Base-by-base conservation (phyloP, 305 asterid species). In the Petunia hybrid region DNA sequence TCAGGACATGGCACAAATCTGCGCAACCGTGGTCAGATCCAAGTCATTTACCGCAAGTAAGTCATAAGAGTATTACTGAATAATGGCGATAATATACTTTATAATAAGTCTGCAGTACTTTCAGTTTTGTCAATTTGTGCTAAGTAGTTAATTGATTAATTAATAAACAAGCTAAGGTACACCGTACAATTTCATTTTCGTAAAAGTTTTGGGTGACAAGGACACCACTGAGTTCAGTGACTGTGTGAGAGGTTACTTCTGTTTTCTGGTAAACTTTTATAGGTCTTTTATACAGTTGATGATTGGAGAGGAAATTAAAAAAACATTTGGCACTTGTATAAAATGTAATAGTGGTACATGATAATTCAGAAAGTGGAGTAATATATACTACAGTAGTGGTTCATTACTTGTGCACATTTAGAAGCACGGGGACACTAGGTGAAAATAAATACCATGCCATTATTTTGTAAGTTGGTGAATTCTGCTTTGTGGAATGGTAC, bases 11-110 rank as follows among this genome's bases (percentile, higher is more conserved):
- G 91, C 46, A 92, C 90, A 46, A 85, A 85, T 56, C 87, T 95
- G 57, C 95, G 99, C 48, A 89, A 95, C 84, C 99, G 95, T 2
- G 98, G 98, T 1, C 92, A 87, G 53, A 80, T 95, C 56, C 79
- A 94, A 42, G 90, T 95, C 86, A 85, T 87, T 38, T 95, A 83
- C 84, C 91, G 97, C 74, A 85, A 95, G 99, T 95, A 83, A 73
- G 53, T 51, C 16, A 42, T 7, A 69, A 16, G 16, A 8, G 16
- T 0, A 57, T 3, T 22, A 22, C 31, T 57, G 8, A 57, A 57
- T 46, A 53, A 53, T 53, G 16, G 60, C 3, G 16, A 16, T 53
- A 53, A 55, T 55, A 55, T 69, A 1, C 5, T 13, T 0, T 22
- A 43, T 46, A 46, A 5, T 12, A 73, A 71, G 13, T 35, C 43